These are phyloP conservation scores for Rhizopogon vesiculosus DNA, from an alignment of 768 basidiomycete genomes.

Conservation along the genomic window DNA sequence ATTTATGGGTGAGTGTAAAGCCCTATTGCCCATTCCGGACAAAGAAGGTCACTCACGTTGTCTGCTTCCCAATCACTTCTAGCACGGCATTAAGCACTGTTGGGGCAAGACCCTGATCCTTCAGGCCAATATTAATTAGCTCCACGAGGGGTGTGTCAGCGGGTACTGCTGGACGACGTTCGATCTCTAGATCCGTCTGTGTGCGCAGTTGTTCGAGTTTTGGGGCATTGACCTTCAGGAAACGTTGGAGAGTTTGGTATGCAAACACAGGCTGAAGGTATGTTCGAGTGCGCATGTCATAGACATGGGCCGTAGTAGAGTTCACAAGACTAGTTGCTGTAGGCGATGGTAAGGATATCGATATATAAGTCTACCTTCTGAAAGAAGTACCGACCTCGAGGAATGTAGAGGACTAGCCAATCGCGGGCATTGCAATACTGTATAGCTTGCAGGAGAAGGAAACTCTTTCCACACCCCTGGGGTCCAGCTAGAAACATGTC, in stretches of 20 bases:
- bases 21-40: not conserved
- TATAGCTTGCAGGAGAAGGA: slow-evolving; percentile 70
- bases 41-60: slow-evolving; percentile 38
- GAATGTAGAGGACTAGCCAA: slow-evolving; percentile 86
- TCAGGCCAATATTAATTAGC: slow-evolving; percentile 54
- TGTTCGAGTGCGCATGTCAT: slow-evolving; percentile 70
- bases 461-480: slow-evolving; percentile 78
- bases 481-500: slow-evolving; percentile 51
- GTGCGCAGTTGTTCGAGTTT: slow-evolving; percentile 40
- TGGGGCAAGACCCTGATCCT: slow-evolving; percentile 49
- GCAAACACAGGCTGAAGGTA: slow-evolving; percentile 71
- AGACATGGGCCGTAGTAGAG: slow-evolving; percentile 66
- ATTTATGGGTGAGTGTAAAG: not conserved
- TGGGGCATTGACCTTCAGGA: slow-evolving; percentile 53
- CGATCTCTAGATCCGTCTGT: slow-evolving; percentile 37
- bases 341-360: not conserved
- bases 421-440: slow-evolving; percentile 57
- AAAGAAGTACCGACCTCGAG: slow-evolving; percentile 49
- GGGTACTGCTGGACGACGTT: slow-evolving; percentile 41
- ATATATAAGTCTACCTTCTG: not conserved
- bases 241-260: slow-evolving; percentile 56
- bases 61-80: slow-evolving; percentile 59
- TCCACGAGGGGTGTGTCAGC: slow-evolving; percentile 46
- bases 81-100: slow-evolving; percentile 55
- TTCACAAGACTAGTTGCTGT: slow-evolving; percentile 61